Conservation (phyloP, 2,329 filamentous ascomycete genomes). For the Trichoderma atroviride region DNA sequence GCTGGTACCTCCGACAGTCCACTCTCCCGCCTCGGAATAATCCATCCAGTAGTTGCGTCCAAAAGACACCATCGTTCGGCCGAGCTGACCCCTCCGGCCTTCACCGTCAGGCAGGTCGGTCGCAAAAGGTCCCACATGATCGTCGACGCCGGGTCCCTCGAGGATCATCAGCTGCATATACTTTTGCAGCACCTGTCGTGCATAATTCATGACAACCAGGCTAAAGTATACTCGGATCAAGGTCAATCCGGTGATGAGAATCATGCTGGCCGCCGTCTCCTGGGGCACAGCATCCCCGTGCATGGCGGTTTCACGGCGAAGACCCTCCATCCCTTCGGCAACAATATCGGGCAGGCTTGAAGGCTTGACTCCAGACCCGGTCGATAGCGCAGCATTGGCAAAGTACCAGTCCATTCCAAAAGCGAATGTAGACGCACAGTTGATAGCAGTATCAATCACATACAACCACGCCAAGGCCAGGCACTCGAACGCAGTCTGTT, state of each 20-base stretch:
- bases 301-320: constrained; percentile 39
- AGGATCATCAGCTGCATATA: constrained; percentile 56
- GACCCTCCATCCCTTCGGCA: constrained; percentile 39
- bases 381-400: constrained; percentile 56
- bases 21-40: constrained; percentile 65
- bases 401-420: constrained; percentile 89
- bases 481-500: constrained; percentile 76
- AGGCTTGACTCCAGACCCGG: constrained; percentile 38
- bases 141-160: constrained; percentile 50
- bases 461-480: constrained; percentile 85
- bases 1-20: constrained; percentile 64
- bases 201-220: constrained; percentile 80
- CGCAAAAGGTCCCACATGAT: constrained; percentile 68
- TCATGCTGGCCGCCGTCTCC: constrained; percentile 73
- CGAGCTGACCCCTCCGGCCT: constrained; percentile 77
- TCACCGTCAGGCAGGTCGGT: constrained; percentile 70
- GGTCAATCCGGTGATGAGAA: constrained; percentile 74
- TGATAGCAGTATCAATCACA: constrained; percentile 78
- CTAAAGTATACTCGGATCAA: constrained; percentile 80
- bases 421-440: constrained; percentile 76
- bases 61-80: constrained; percentile 75
- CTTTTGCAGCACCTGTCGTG: constrained; percentile 73
- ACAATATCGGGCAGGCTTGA: constrained; percentile 35
- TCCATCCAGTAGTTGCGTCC: constrained; percentile 82
- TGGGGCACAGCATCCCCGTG: constrained; percentile 48